Base-by-base conservation (phyloP, 495 filamentous ascomycete species). In the Ramalina intermedia region DNA sequence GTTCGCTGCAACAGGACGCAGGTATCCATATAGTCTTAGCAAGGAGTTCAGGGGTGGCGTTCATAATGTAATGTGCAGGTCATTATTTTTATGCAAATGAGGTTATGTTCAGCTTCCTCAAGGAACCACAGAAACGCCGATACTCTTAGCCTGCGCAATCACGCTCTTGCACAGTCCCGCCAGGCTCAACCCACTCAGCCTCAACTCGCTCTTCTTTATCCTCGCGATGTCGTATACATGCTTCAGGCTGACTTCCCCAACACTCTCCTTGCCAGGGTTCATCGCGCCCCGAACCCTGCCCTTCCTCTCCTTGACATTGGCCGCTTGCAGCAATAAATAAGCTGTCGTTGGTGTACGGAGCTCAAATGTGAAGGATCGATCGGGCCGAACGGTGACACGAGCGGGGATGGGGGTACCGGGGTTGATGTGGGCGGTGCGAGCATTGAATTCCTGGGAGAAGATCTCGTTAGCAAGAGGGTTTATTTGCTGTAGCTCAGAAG, bases 161-260 rank as follows among this genome's bases (percentile, higher is more conserved):
- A 99, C 75, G 58, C 80, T 81, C 72, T 80, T 85, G 65, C 82
- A 87, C 43, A 99, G 55, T 1, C 87, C 85, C 68, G 90, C 76
- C 54, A 96, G 60, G 41, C 78, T 72, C 63, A 95, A 62, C 36
- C 86, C 89, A 8, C 82, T 84, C 55, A 96, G 69, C 48, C 91
- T 71, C 46, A 80, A 69, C 69, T 98, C 91, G 47, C 73, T 68
- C 52, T 86, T 78, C 74, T 99, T 99, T 66, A 96, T 94, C 71
- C 85, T 84, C 58, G 91, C 91, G 64, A 99, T 99, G 72, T 96
- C 90, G 61, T 90, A 96, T 42, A 99, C 68, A 67, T 99, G 91
- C 72, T 99, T 99, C 58, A 99, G 69, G 51, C 83, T 88, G 37
- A 96, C 73, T 13, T 75, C 76, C 48, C 93, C 91, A 37, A 88